Conservation (phyloP, 441 rosid species). For the Heliophila coronopifolia region DNA sequence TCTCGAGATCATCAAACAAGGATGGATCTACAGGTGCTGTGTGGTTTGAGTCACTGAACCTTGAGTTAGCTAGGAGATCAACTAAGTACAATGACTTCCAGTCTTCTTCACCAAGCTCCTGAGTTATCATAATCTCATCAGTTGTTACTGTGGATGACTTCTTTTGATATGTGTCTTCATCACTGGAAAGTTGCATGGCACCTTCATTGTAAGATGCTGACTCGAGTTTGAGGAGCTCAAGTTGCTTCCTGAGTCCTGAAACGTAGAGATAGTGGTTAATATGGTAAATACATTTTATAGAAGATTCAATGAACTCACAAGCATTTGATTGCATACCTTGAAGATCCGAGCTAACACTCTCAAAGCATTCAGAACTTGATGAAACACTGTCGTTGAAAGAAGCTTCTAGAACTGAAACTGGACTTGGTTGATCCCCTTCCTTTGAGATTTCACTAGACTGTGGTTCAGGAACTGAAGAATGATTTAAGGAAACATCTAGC, state of each 20-base stretch:
- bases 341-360: slow-evolving; percentile 79
- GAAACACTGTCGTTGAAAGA: slow-evolving; percentile 71
- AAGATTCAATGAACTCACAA: neutral
- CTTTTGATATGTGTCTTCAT: slow-evolving; percentile 46
- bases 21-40: slow-evolving; percentile 49
- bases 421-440: slow-evolving; percentile 95
- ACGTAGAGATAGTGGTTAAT: neutral
- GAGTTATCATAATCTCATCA: slow-evolving; percentile 27
- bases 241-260: slow-evolving; percentile 88
- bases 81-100: slow-evolving; percentile 51
- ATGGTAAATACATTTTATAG: too few relatives aligned
- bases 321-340: slow-evolving; percentile 49
- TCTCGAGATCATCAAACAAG: slow-evolving; percentile 73
- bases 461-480: slow-evolving; percentile 39
- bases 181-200: slow-evolving; percentile 51
- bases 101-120: slow-evolving; percentile 32
- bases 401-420: slow-evolving; percentile 83
- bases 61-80: slow-evolving; percentile 47
- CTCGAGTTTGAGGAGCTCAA: slow-evolving; percentile 79
- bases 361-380: slow-evolving; percentile 85
- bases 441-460: slow-evolving; percentile 52
- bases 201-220: slow-evolving; percentile 63
- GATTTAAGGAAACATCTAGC: slow-evolving; percentile 9
- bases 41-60: slow-evolving; percentile 38
- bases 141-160: slow-evolving; percentile 24